Conservation (phyloP, 495 filamentous ascomycete species). For the Podospora appendiculata region DNA sequence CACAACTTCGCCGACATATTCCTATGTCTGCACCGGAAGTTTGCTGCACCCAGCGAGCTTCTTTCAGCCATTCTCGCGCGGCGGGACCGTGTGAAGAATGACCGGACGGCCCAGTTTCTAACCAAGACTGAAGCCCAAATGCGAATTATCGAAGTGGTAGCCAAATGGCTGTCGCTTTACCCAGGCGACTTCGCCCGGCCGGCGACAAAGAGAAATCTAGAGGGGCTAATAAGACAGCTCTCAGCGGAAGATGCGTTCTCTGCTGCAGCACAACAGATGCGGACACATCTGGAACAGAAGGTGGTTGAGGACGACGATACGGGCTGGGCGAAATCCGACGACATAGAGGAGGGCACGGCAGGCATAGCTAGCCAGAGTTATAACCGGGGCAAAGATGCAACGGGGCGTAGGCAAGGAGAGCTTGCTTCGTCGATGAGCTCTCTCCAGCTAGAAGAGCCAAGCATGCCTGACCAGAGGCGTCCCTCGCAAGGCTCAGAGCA, state of each 20-base stretch:
- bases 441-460: conserved; percentile 34
- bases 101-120: conserved; percentile 53
- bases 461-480: conserved; percentile 25
- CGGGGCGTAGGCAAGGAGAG: conserved; percentile 17
- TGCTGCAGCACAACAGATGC: conserved; percentile 76
- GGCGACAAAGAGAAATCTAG: conserved; percentile 60
- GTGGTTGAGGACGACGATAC: conserved; percentile 73
- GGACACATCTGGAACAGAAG: conserved; percentile 52
- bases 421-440: conserved; percentile 35
- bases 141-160: conserved; percentile 72
- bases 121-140: conserved; percentile 71
- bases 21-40: conserved; percentile 90
- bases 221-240: conserved; percentile 62
- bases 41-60: conserved; percentile 71
- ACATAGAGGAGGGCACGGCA: conserved; percentile 37
- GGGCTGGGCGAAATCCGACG: conserved; percentile 66
- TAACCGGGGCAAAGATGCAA: conserved; percentile 10
- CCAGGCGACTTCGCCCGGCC: conserved; percentile 86
- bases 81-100: conserved; percentile 59
- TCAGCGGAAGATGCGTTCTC: conserved; percentile 68
- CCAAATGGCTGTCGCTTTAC: conserved; percentile 84
- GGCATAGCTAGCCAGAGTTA: conserved; percentile 8
- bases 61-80: conserved; percentile 65
- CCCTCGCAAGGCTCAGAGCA: conserved; percentile 39
- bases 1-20: conserved; percentile 80